phyloP scores from a whole-genome alignment of 192 early-diverging fungal genomes.

The Phycomyces nitens region DNA sequence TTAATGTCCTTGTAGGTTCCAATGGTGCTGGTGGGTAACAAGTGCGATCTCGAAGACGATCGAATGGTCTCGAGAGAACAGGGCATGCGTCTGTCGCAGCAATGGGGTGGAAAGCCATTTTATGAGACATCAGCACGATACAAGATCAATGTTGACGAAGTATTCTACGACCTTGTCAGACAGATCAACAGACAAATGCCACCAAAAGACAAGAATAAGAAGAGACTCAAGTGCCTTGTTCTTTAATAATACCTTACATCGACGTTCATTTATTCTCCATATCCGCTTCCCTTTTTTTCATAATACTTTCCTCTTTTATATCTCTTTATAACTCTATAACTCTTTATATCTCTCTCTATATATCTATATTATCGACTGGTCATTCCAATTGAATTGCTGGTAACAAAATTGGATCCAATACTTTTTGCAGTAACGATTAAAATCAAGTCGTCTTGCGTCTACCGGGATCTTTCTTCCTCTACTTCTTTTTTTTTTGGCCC shows the following conservation, averaged over 20 bases:
- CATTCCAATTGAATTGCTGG: neutral
- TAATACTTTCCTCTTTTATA: constrained; percentile 6
- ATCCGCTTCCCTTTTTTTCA: neutral
- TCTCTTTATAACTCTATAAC: constrained; percentile 1
- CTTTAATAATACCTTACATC: constrained; percentile 7
- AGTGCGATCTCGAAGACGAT: constrained; percentile 79
- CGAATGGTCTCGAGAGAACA: constrained; percentile 64
- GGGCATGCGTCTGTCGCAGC: constrained; percentile 59
- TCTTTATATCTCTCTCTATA: neutral
- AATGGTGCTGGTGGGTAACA: constrained; percentile 87
- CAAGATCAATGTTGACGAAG: constrained; percentile 85
- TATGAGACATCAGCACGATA: constrained; percentile 86
- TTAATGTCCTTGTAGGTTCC: too few relatives aligned
- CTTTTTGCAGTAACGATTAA: too few relatives aligned
- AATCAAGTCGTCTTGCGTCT: too few relatives aligned
- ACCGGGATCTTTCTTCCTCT: neutral
- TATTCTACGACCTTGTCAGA: constrained; percentile 85
- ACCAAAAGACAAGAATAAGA: constrained; percentile 45
- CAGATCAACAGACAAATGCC: constrained; percentile 82
- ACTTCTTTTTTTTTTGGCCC: neutral
- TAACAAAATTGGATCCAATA: too few relatives aligned
- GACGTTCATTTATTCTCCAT: neutral
- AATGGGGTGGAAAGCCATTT: constrained; percentile 64
- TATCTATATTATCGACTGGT: neutral
- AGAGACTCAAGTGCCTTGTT: constrained; percentile 24